These are phyloP conservation scores for Podospora didyma DNA, from an alignment of 495 filamentous ascomycete genomes.

Conservation along the genomic window DNA sequence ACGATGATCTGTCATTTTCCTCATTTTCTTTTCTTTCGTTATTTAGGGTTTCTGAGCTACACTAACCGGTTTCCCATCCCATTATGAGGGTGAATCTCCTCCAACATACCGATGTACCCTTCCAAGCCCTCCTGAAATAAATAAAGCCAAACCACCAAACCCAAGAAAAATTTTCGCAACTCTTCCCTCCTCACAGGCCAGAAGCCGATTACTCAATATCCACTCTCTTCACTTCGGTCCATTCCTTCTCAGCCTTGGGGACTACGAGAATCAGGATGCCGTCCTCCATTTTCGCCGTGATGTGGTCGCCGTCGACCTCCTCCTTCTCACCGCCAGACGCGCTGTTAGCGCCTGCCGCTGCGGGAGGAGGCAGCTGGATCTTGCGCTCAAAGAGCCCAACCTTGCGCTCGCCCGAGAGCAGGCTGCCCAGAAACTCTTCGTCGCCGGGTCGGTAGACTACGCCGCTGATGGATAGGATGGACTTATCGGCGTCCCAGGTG, in stretches of 20 bases:
- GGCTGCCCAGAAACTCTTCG: conserved; percentile 64
- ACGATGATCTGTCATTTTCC: too few species aligned
- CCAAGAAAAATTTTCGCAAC: too few species aligned
- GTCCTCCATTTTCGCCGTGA: conserved; percentile 69
- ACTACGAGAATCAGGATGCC: conserved; percentile 49
- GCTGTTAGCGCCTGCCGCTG: conserved; percentile 33
- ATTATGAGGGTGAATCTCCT: too few species aligned
- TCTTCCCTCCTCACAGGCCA: too few species aligned
- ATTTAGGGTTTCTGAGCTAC: too few species aligned
- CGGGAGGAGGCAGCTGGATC: conserved; percentile 50
- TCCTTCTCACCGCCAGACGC: conserved; percentile 43
- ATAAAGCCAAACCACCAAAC: too few species aligned
- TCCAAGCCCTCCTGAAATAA: too few species aligned
- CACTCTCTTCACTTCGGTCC: conserved; percentile 57
- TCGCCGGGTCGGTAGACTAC: conserved; percentile 67
- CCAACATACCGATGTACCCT: too few species aligned
- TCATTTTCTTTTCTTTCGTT: too few species aligned
- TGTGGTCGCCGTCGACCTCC: conserved; percentile 57
- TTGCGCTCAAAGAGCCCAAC: conserved; percentile 71
- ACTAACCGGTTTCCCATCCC: too few species aligned
- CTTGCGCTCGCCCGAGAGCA: conserved; percentile 60
- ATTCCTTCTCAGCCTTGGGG: conserved; percentile 62
- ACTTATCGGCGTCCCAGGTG: conserved; percentile 66
- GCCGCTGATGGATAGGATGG: conserved; percentile 60
- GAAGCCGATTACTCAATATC: conserved; percentile 44